Evolutionary conservation across 169 alveolate species (phyloP).

Genomic region (Plasmodium reichenowi): DNA sequence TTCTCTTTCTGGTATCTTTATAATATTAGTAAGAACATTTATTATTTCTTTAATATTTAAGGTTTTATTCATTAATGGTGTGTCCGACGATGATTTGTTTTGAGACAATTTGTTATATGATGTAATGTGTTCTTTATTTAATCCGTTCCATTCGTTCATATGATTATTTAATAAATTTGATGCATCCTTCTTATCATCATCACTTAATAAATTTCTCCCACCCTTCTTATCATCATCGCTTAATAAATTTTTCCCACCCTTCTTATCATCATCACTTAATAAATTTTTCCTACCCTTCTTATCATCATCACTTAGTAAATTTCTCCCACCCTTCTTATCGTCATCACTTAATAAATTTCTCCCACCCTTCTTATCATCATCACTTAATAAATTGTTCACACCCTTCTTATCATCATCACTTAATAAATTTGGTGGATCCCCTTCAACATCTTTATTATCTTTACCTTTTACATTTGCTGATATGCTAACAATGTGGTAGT

Average conservation of each 20-base stretch:
- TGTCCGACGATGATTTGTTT: too few species aligned
- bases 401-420: neutral
- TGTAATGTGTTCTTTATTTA: neutral
- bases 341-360: too few species aligned
- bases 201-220: neutral
- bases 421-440: slow-evolving; percentile 8
- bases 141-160: neutral
- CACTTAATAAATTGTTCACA: too few species aligned
- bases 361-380: neutral
- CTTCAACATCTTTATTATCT: slow-evolving; percentile 69
- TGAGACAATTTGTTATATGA: too few species aligned
- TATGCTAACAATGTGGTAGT: slow-evolving; percentile 80
- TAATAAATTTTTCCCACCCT: too few species aligned
- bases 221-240: neutral
- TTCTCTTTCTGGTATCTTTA: slow-evolving; percentile 80
- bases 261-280: neutral
- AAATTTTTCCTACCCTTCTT: neutral
- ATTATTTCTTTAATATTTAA: slow-evolving; percentile 67
- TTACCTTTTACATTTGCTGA: slow-evolving; percentile 82
- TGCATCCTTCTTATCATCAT: neutral
- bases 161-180: too few species aligned
- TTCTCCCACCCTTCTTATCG: neutral
- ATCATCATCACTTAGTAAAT: neutral
- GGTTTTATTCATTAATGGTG: neutral
- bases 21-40: slow-evolving; percentile 47